phyloP scores from a whole-genome alignment of 108 stramenopile genomes.

The Cyclotella cryptica region DNA sequence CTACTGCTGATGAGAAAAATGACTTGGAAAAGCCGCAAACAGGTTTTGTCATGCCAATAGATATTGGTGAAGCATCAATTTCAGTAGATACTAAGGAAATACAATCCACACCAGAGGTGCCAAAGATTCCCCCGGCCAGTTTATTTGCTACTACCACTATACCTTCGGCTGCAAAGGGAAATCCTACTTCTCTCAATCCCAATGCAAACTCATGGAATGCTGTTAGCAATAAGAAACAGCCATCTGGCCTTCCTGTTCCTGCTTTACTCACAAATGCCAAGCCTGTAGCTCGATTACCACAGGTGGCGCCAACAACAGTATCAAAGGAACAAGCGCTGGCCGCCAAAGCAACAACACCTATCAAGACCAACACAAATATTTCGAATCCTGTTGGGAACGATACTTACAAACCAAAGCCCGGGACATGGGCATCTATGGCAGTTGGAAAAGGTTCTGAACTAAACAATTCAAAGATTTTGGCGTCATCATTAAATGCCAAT shows the following conservation, averaged over 20 bases:
- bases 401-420: slow-evolving; percentile 40
- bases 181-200: slow-evolving; percentile 8
- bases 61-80: not conserved
- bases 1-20: not conserved
- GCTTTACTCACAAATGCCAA: no score
- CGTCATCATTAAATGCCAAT: not conserved
- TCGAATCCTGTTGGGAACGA: slow-evolving; percentile 1
- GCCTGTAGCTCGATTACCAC: no score
- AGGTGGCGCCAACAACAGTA: no score
- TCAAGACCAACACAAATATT: not conserved
- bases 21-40: not conserved
- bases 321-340: not conserved
- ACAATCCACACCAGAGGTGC: not conserved
- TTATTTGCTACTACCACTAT: not conserved
- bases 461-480: not conserved
- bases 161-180: not conserved
- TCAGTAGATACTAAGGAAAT: not conserved
- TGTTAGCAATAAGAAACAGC: not conserved
- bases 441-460: slow-evolving; percentile 20
- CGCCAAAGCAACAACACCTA: not conserved
- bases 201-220: slow-evolving; percentile 22
- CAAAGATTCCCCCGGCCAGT: slow-evolving; percentile 10
- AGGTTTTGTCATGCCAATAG: not conserved
- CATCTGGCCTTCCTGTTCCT: not conserved
- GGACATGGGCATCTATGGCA: slow-evolving; percentile 54